Evolutionary conservation across 2,329 filamentous ascomycete species (phyloP), one percentile per base, ranked within the genome.

Genomic region (Pleomassaria siparia): DNA sequence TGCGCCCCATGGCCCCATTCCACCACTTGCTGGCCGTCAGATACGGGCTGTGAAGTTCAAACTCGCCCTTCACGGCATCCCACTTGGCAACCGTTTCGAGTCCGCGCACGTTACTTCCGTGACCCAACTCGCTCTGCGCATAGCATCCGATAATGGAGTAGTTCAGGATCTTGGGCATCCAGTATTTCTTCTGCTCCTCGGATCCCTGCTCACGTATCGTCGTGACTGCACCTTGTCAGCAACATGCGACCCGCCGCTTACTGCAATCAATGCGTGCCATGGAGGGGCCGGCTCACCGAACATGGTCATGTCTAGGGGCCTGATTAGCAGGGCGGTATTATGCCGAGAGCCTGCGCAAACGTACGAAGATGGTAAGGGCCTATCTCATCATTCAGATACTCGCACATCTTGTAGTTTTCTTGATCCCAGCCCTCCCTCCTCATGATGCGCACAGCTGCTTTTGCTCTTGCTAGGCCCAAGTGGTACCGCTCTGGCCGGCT

Each of bases 11-110:
- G 1, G 73, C 72, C 1, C 77, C 78, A 59, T 80, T 80, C 77
- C 78, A 80, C 77, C 76, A 80, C 61, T 80, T 80, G 54, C 74
- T 78, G 2, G 78, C 74, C 1, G 77, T 80, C 16, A 80, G 59
- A 21, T 74, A 75, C 10, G 78, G 78, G 51, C 76, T 79, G 59
- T 80, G 76, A 12, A 80, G 66, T 25, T 76, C 64, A 48, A 80
- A 80, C 26, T 77, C 71, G 49, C 75, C 74, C 5, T 63, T 66
- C 21, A 65, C 55, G 1, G 66, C 64, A 54, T 79, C 72, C 74
- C 75, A 80, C 25, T 64, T 72, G 1, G 77, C 77, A 39, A 73
- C 62, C 12, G 74, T 74, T 50, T 80, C 77, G 11, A 80, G 54
- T 0, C 77, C 77, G 40, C 73, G 67, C 10, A 80, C 76, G 51